Base-by-base conservation (phyloP, 129 eudicot species). In the Escallonia rubra region DNA sequence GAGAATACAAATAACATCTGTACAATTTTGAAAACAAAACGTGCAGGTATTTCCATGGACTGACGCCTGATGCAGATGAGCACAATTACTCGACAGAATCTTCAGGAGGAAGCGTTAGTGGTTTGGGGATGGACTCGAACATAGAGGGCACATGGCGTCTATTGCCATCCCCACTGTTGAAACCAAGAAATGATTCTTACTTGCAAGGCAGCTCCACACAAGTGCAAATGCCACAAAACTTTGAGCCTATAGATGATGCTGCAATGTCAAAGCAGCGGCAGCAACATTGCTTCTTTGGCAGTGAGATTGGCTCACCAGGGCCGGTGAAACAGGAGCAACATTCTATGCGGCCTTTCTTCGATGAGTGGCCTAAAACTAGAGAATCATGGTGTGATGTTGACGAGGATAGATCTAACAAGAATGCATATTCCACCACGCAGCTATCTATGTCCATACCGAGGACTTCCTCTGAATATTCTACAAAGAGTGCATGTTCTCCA, bases 231-330 rank as follows among this genome's bases (percentile, higher is more conserved):
- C 72, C 83, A 4, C 80, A 81, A 4, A 77, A 81, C 8, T 83
- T 79, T 65, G 90, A 83, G 53, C 85, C 81, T 3, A 57, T 81
- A 45, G 61, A 61, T 58, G 73, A 84, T 63, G 59, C 78, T 61
- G 16, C 83, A 63, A 78, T 75, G 70, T 81, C 95, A 40, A 84
- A 84, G 66, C 81, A 86, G 70, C 77, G 66, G 58, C 93, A 83
- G 53, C 93, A 83, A 44, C 93, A 83, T 76, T 86, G 94, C 81
- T 79, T 89, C 47, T 86, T 89, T 63, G 94, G 90, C 4, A 77
- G 81, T 55, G 85, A 89, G 68, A 72, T 81, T 10, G 83, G 65
- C 57, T 83, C 90, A 6, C 75, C 80, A 0, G 79, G 79, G 50
- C 66, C 81, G 46, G 71, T 68, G 57, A 86, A 86, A 74, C 82